These are phyloP conservation scores for Mortierella polycephala DNA, from an alignment of 371 early-diverging fungal species.

Conservation along the genomic window DNA sequence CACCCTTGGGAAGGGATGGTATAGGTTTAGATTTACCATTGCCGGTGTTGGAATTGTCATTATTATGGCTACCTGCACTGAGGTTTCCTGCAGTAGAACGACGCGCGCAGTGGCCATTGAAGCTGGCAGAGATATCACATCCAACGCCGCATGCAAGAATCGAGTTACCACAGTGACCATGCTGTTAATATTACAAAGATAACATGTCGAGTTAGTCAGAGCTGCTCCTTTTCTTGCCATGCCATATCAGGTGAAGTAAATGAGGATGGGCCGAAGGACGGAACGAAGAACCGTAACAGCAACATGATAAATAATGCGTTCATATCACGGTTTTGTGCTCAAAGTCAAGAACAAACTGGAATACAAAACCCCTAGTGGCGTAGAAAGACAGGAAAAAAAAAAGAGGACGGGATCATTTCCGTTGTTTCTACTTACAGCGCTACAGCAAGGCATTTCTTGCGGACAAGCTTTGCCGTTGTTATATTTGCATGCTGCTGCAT, in stretches of 20 bases:
- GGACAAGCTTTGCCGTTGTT: constrained; percentile 25
- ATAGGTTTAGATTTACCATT: constrained; percentile 19
- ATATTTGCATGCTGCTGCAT: constrained; percentile 21
- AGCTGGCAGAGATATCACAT: constrained; percentile 19
- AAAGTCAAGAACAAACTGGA: no score
- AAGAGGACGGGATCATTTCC: no score
- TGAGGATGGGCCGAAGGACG: no score
- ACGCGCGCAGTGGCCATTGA: constrained; percentile 14
- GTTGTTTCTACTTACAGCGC: constrained; percentile 17
- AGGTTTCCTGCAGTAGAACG: not conserved
- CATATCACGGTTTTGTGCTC: no score
- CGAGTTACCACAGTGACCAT: constrained; percentile 33
- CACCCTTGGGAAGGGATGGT: constrained; percentile 27
- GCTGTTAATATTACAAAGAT: constrained; percentile 2
- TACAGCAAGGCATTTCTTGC: constrained; percentile 28
- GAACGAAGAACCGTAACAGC: no score
- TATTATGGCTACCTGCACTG: not conserved
- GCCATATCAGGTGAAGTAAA: no score
- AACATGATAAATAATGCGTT: no score
- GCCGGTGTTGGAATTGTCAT: not conserved
- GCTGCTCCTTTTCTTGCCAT: no score
- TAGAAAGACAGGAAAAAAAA: no score
- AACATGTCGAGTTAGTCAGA: no score
- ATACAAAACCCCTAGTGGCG: no score
- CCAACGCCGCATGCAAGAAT: constrained; percentile 17